Percentiles rank a stretch among this genome's conserved stretches.
Conservation (phyloP, 2,329 filamentous ascomycete species). For the Pestalotiopsis sp. region DNA sequence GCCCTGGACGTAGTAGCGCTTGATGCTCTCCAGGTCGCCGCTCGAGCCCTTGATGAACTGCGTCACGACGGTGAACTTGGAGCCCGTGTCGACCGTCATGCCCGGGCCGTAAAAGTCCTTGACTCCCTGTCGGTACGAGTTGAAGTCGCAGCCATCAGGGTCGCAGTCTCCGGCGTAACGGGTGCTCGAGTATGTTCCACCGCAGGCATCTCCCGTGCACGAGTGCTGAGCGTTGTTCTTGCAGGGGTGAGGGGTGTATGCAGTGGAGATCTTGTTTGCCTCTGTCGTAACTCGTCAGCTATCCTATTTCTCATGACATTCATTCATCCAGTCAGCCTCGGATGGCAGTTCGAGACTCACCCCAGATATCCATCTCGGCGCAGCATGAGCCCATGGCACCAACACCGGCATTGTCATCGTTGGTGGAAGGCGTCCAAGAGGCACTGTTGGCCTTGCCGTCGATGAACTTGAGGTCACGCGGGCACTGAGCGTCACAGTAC, state of each 20-base stretch:
- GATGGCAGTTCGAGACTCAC: slow-evolving; percentile 13
- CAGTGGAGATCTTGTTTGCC: slow-evolving; percentile 61
- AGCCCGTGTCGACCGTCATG: slow-evolving; percentile 55
- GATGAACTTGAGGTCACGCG: slow-evolving; percentile 53
- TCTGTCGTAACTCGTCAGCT: slow-evolving; percentile 29
- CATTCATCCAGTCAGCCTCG: not conserved
- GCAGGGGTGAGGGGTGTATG: slow-evolving; percentile 64
- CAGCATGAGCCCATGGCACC: slow-evolving; percentile 56
- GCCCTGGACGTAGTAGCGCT: slow-evolving; percentile 60
- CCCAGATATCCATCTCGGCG: slow-evolving; percentile 63
- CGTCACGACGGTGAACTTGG: slow-evolving; percentile 61
- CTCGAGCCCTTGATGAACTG: slow-evolving; percentile 54
- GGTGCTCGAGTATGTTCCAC: slow-evolving; percentile 47
- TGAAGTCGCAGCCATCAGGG: slow-evolving; percentile 67
- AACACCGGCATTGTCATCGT: slow-evolving; percentile 52
- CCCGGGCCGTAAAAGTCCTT: slow-evolving; percentile 60
- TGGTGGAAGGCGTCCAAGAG: slow-evolving; percentile 46
- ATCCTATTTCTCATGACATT: not conserved
- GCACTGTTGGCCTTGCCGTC: slow-evolving; percentile 49
- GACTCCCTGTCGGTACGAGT: slow-evolving; percentile 64
- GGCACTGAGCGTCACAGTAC: slow-evolving; percentile 53
- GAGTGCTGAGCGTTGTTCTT: slow-evolving; percentile 43
- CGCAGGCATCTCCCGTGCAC: slow-evolving; percentile 48
- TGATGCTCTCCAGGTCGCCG: slow-evolving; percentile 52
- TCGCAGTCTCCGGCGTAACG: slow-evolving; percentile 63